These are phyloP conservation scores for Talaromyces amestolkiae DNA, from an alignment of 2,329 filamentous ascomycete genomes.

Conservation along the genomic window DNA sequence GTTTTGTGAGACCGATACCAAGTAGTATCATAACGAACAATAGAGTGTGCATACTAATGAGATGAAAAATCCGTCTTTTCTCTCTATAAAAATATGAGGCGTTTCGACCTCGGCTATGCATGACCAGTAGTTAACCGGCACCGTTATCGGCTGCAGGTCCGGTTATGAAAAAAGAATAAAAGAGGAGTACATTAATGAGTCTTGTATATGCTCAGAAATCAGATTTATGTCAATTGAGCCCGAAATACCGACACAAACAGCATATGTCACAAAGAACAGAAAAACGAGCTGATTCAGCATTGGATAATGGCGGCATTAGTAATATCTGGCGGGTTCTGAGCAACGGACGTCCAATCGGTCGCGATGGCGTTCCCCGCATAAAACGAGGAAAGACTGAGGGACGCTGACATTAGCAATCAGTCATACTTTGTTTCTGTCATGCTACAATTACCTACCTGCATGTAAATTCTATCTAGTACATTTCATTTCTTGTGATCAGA, in stretches of 20 bases:
- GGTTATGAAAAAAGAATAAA: not conserved
- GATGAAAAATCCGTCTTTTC: not conserved
- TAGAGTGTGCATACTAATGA: not conserved
- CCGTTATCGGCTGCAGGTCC: not conserved
- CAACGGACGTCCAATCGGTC: not conserved
- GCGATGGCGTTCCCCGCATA: conserved; percentile 14
- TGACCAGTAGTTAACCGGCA: not conserved
- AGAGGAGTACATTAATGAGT: not conserved
- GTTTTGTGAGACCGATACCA: not conserved
- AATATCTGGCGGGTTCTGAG: conserved; percentile 2
- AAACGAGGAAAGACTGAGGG: not conserved
- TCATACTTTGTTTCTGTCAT: not conserved
- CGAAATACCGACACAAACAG: not conserved
- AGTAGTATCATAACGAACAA: not conserved
- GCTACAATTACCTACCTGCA: not conserved
- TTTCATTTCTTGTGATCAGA: not conserved
- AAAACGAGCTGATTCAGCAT: conserved; percentile 13
- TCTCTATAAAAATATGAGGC: no score
- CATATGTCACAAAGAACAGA: not conserved
- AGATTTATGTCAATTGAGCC: not conserved
- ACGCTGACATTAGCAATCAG: conserved; percentile 6
- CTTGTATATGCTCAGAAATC: not conserved
- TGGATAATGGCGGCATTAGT: not conserved
- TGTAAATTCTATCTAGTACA: not conserved
- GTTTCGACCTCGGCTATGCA: not conserved